phyloP scores from a whole-genome alignment of 768 basidiomycete species.

The Leucosporidium creatinivorum region DNA sequence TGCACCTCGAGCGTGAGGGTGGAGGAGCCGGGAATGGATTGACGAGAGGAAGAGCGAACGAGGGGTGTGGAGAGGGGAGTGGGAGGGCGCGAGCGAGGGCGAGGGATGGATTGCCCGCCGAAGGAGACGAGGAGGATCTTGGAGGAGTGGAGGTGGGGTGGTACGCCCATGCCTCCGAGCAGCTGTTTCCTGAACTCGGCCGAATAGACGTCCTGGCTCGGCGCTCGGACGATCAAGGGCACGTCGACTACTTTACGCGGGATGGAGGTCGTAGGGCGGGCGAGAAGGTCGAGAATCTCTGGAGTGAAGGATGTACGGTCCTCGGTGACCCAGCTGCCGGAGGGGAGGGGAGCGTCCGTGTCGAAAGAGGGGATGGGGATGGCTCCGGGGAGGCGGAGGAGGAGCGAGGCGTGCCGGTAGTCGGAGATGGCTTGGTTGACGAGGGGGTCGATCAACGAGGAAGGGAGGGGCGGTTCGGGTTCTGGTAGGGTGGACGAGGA shows the following conservation, averaged over 20 bases:
- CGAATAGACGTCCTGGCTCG: conserved; percentile 52
- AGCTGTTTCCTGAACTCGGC: conserved; percentile 51
- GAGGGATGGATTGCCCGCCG: conserved; percentile 62
- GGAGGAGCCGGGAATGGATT: too few species aligned
- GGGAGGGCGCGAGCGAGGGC: conserved; percentile 32
- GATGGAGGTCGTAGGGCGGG: conserved; percentile 21
- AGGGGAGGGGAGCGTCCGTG: conserved; percentile 52
- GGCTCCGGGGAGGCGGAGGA: conserved; percentile 61
- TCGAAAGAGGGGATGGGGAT: conserved; percentile 72
- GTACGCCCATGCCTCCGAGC: conserved; percentile 57
- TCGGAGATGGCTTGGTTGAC: conserved; percentile 59
- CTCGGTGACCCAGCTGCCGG: conserved; percentile 58
- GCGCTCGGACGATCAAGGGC: conserved; percentile 65
- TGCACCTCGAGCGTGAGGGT: conserved; percentile 17
- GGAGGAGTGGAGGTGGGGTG: conserved; percentile 49
- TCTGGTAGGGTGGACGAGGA: not conserved
- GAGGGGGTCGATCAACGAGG: conserved; percentile 51
- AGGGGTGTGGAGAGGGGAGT: conserved; percentile 18
- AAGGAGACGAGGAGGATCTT: conserved; percentile 72
- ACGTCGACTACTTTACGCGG: conserved; percentile 41
- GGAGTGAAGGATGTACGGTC: conserved; percentile 48
- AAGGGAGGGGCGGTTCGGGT: conserved; percentile 53
- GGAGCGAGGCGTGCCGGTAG: conserved; percentile 63
- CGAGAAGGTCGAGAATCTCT: conserved; percentile 48
- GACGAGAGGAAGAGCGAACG: not conserved